Conservation (phyloP, 768 basidiomycete genomes). For the Tylopilus balloui region DNA sequence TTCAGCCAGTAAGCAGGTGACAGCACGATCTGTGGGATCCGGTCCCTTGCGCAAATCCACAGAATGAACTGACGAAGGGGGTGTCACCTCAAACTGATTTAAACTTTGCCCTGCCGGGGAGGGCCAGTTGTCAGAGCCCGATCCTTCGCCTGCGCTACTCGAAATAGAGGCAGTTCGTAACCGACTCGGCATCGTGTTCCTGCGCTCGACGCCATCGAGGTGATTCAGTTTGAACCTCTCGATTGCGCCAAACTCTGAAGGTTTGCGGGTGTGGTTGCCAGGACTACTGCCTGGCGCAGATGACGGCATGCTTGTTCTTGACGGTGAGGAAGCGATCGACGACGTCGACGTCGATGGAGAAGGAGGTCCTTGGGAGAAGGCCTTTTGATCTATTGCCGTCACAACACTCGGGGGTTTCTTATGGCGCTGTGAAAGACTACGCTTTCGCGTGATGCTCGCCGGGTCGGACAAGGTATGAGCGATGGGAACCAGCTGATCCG, state of each 20-base stretch:
- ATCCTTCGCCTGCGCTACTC: conserved; percentile 75
- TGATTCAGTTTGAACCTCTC: conserved; percentile 86
- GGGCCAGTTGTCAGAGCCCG: conserved; percentile 71
- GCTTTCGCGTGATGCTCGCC: conserved; percentile 51
- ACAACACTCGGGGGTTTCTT: conserved; percentile 80
- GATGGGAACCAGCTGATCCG: conserved; percentile 81
- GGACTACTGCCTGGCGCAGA: conserved; percentile 62
- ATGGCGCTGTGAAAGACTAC: conserved; percentile 76
- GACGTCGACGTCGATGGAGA: conserved; percentile 91
- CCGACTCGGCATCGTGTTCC: conserved; percentile 84
- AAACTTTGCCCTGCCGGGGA: conserved; percentile 50
- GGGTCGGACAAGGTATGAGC: conserved; percentile 70
- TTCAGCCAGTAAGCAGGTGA: conserved; percentile 92
- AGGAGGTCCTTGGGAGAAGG: conserved; percentile 69
- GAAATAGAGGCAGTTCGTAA: conserved; percentile 83
- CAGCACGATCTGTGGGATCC: conserved; percentile 79
- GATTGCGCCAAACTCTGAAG: conserved; percentile 83
- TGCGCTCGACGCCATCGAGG: conserved; percentile 70
- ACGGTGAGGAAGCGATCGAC: conserved; percentile 86
- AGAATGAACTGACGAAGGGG: conserved; percentile 82
- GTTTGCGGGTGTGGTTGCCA: conserved; percentile 68
- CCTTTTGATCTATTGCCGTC: conserved; percentile 62
- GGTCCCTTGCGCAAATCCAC: conserved; percentile 74
- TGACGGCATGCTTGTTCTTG: conserved; percentile 67
- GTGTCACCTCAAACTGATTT: conserved; percentile 57